Conservation (phyloP, 2,329 filamentous ascomycete genomes). For the Neofusicoccum ribis region DNA sequence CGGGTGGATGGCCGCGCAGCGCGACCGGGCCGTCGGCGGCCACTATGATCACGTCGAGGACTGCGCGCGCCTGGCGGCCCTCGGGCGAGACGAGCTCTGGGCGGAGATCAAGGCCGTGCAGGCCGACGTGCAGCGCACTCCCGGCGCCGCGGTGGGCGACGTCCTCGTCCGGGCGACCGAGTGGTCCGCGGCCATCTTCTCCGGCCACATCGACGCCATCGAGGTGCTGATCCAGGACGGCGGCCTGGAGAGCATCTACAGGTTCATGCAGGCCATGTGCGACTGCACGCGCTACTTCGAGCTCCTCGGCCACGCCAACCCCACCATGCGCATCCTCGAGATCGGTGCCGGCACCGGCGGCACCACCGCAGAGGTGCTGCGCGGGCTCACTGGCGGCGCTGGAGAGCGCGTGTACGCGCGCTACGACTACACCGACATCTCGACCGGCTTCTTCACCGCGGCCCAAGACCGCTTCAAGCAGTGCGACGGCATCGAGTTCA, state of each 20-base stretch:
- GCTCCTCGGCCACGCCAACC: background rate
- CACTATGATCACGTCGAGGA: background rate
- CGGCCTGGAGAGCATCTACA: slow-evolving; percentile 21
- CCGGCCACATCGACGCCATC: background rate
- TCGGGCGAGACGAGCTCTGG: background rate
- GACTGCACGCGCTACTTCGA: slow-evolving; percentile 15
- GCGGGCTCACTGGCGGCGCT: slow-evolving; percentile 5
- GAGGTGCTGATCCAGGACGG: slow-evolving; percentile 15
- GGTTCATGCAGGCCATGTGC: slow-evolving; percentile 19
- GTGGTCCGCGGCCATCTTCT: slow-evolving; percentile 19
- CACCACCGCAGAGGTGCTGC: slow-evolving; percentile 17
- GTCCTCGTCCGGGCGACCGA: slow-evolving; percentile 18
- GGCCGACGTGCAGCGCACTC: background rate
- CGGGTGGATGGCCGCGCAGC: slow-evolving; percentile 5
- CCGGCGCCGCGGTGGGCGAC: background rate
- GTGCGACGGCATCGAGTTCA: slow-evolving; percentile 18
- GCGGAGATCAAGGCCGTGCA: background rate
- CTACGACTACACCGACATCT: slow-evolving; percentile 26
- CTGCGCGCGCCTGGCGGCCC: background rate
- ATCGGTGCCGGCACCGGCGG: slow-evolving; percentile 24
- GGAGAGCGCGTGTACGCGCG: background rate
- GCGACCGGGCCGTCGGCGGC: background rate
- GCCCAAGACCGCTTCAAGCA: slow-evolving; percentile 17
- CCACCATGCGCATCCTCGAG: slow-evolving; percentile 18
- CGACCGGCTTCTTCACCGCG: slow-evolving; percentile 17